phyloP scores from a whole-genome alignment of 306 rosid species.

The Vigna radiata region DNA sequence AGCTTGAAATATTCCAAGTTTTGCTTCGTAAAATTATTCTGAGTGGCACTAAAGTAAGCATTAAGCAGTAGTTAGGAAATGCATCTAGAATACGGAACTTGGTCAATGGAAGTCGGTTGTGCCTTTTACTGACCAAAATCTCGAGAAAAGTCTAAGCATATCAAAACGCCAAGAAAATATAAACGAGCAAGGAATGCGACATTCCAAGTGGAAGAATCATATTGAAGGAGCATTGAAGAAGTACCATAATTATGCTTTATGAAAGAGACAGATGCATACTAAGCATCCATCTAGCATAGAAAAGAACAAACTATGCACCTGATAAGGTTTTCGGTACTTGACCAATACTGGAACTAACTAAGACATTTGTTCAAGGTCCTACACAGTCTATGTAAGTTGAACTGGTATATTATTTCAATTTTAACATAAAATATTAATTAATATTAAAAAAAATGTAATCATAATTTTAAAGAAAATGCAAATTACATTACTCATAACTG shows the following conservation, averaged over 20 bases:
- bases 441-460: neutral
- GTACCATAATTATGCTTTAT: neutral
- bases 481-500: no score
- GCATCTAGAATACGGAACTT: neutral
- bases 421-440: neutral
- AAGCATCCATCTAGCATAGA: neutral
- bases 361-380: neutral
- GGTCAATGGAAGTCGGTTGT: slow-evolving; percentile 5
- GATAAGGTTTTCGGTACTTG: neutral
- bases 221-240: neutral
- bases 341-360: neutral
- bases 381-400: neutral
- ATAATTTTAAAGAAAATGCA: neutral
- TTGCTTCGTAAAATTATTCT: slow-evolving; percentile 16
- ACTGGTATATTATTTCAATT: neutral
- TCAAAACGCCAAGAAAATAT: slow-evolving; percentile 11
- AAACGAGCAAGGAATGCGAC: slow-evolving; percentile 1
- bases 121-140: slow-evolving; percentile 9
- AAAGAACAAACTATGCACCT: neutral
- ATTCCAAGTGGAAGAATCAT: slow-evolving; percentile 13
- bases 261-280: neutral
- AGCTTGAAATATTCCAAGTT: slow-evolving; percentile 24
- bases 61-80: neutral
- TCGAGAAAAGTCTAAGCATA: neutral
- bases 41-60: slow-evolving; percentile 27